These are phyloP conservation scores for Candida tibetensis DNA, from an alignment of 805 yeast genomes.

Conservation along the genomic window DNA sequence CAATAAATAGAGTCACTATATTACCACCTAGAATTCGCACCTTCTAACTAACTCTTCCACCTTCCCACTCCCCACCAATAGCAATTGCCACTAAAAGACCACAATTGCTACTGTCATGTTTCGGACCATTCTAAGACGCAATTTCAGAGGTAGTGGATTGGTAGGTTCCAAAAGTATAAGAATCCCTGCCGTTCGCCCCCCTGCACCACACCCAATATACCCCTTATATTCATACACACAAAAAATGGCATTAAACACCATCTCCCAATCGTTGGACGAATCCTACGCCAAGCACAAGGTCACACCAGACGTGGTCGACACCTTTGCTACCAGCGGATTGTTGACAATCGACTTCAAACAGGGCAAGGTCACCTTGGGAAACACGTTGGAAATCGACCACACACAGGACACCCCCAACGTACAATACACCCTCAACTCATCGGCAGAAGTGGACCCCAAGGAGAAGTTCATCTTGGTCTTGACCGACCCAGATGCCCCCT, in stretches of 20 bases:
- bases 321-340: constrained; percentile 50
- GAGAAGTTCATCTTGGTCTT: constrained; percentile 70
- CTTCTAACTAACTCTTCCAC: too few relatives aligned
- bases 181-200: background rate
- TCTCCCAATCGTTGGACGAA: constrained; percentile 54
- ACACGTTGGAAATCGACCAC: constrained; percentile 58
- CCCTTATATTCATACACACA: constrained; percentile 4
- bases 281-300: constrained; percentile 47
- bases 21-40: too few relatives aligned
- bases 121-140: background rate
- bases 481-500: constrained; percentile 95
- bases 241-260: constrained; percentile 47
- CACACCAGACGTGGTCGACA: constrained; percentile 52
- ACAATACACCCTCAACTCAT: constrained; percentile 58
- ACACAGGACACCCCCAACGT: constrained; percentile 68
- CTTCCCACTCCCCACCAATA: too few relatives aligned
- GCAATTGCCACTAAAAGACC: too few relatives aligned
- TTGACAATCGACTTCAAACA: constrained; percentile 61
- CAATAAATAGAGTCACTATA: too few relatives aligned
- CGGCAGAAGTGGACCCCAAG: constrained; percentile 38
- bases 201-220: background rate
- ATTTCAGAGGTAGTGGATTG: background rate
- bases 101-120: too few relatives aligned
- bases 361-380: constrained; percentile 77
- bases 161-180: too few relatives aligned